These are phyloP conservation scores for Phlebiopsis gigantea DNA, from an alignment of 768 basidiomycete species.

Conservation along the genomic window DNA sequence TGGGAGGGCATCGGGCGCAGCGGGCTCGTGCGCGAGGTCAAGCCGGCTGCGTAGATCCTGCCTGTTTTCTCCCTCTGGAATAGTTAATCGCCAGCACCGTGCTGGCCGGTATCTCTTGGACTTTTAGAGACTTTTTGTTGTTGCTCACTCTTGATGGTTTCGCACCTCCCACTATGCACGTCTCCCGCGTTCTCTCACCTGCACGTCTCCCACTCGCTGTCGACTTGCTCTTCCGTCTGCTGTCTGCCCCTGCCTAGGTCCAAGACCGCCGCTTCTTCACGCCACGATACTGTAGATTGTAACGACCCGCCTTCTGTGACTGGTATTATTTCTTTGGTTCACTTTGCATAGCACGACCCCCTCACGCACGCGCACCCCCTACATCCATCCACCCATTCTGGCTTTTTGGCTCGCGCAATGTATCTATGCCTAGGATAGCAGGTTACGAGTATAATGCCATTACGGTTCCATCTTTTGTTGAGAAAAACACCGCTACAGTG, in stretches of 20 bases:
- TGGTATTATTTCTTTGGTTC: too few species aligned
- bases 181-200: too few species aligned
- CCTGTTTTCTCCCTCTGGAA: too few species aligned
- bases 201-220: too few species aligned
- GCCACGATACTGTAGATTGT: neutral
- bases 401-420: neutral
- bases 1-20: slow-evolving; percentile 60
- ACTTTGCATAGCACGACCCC: too few species aligned
- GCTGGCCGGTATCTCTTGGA: too few species aligned
- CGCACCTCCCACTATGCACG: neutral
- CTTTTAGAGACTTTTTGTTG: too few species aligned
- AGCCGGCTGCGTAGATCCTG: neutral
- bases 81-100: too few species aligned
- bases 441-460: neutral
- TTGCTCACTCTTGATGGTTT: neutral
- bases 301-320: too few species aligned
- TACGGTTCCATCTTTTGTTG: neutral
- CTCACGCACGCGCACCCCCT: too few species aligned
- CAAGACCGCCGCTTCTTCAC: neutral
- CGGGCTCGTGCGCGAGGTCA: slow-evolving; percentile 37
- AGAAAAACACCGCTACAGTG: neutral
- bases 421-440: neutral
- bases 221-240: too few species aligned
- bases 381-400: neutral
- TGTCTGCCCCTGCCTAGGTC: neutral